Conservation (phyloP, 352 stramenopile genomes). For the Halophytophthora batemanensis region DNA sequence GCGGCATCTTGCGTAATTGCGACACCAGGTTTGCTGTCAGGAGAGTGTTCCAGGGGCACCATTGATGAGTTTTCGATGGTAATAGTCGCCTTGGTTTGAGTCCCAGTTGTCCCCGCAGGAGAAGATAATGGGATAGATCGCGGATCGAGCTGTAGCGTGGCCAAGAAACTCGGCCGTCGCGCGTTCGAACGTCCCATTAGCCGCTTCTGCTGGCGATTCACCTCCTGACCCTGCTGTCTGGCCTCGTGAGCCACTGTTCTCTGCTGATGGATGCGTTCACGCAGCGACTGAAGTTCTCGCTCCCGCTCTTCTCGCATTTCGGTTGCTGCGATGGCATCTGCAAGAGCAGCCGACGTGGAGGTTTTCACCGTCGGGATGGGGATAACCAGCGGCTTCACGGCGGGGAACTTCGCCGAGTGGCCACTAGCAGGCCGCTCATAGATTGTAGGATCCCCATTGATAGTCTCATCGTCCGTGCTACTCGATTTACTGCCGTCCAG, state of each 20-base stretch:
- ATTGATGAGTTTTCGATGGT: not conserved
- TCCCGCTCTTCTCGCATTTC: not conserved
- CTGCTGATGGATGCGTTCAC: slow-evolving; percentile 12
- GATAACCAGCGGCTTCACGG: too few relatives aligned
- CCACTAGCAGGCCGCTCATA: not conserved
- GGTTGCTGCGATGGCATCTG: not conserved
- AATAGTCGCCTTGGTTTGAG: not conserved
- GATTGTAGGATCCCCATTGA: too few relatives aligned
- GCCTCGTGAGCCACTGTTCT: slow-evolving; percentile 9
- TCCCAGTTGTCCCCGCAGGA: not conserved
- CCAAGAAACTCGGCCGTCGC: slow-evolving; percentile 26
- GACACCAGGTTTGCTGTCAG: slow-evolving; percentile 1
- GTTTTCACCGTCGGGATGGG: not conserved
- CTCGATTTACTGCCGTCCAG: not conserved
- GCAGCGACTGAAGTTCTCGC: slow-evolving; percentile 5
- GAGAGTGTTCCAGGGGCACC: not conserved
- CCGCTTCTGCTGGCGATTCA: slow-evolving; percentile 22
- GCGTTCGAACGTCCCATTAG: slow-evolving; percentile 4
- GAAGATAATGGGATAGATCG: not conserved
- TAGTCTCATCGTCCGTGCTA: too few relatives aligned
- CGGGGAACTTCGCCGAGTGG: not conserved
- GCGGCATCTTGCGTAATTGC: not conserved
- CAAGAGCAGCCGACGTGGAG: not conserved
- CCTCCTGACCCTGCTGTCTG: slow-evolving; percentile 13
- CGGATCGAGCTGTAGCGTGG: slow-evolving; percentile 27